A percentile compares a stretch with the other conserved stretches of the same genome.
Evolutionary conservation across 169 alveolate genomes (phyloP).

Genomic region (Plasmodium vivax): DNA sequence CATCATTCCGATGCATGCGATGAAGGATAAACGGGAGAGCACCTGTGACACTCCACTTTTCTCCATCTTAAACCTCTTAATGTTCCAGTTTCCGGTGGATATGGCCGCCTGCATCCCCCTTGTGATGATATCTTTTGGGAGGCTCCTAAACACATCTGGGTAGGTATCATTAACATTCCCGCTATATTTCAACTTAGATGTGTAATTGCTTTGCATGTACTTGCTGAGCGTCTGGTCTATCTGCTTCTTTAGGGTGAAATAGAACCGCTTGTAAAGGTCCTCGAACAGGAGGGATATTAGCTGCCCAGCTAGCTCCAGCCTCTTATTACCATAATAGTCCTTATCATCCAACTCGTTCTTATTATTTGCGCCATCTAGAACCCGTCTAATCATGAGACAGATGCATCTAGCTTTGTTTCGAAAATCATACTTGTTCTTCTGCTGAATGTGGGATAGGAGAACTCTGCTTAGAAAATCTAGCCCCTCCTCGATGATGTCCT

Average conservation of each 20-base stretch:
- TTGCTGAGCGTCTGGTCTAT: conserved; percentile 88
- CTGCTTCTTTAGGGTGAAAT: conserved; percentile 87
- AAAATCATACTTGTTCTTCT: conserved; percentile 86
- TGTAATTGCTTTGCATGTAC: conserved; percentile 80
- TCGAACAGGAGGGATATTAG: conserved; percentile 97
- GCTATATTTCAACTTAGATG: conserved; percentile 15
- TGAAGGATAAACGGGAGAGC: conserved; percentile 96
- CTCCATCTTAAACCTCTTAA: conserved; percentile 98
- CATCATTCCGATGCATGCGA: conserved; percentile 93
- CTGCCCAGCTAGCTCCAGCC: conserved; percentile 99
- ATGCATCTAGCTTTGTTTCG: conserved; percentile 93
- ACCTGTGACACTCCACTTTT: conserved; percentile 98
- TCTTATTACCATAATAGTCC: conserved; percentile 99
- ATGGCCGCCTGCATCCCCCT: conserved; percentile 96
- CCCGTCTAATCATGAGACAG: conserved; percentile 97
- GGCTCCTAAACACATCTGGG: conserved; percentile 91
- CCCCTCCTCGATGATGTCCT: conserved; percentile 92
- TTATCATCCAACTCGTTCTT: conserved; percentile 96
- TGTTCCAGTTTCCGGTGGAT: conserved; percentile 99
- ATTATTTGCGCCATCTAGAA: conserved; percentile 91
- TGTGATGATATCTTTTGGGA: conserved; percentile 95
- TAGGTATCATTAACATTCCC: conserved; percentile 77
- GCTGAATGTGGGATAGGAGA: conserved; percentile 93
- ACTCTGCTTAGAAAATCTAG: conserved; percentile 94
- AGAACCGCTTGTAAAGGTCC: conserved; percentile 85